Conservation (phyloP, 2,329 filamentous ascomycete species). For the Elsinoe fawcettii region DNA sequence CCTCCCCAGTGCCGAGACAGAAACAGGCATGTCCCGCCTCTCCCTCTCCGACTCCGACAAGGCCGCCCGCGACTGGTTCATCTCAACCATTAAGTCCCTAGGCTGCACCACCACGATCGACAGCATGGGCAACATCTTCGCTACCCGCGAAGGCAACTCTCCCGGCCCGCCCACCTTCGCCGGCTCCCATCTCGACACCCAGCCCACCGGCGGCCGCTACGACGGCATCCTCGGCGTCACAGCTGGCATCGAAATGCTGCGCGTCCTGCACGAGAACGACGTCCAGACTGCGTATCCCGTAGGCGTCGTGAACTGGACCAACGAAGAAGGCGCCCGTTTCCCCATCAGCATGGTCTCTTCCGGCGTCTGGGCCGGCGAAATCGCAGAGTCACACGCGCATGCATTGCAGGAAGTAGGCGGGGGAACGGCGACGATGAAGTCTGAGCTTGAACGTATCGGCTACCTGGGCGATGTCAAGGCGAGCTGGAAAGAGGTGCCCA, state of each 20-base stretch:
- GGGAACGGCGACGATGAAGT: slow-evolving; percentile 54
- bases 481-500: slow-evolving; percentile 52
- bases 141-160: slow-evolving; percentile 55
- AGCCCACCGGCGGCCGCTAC: slow-evolving; percentile 57
- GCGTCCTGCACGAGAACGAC: slow-evolving; percentile 57
- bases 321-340: slow-evolving; percentile 76
- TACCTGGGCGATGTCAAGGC: slow-evolving; percentile 56
- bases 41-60: slow-evolving; percentile 65
- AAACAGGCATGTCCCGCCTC: slow-evolving; percentile 71
- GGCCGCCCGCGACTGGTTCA: slow-evolving; percentile 67
- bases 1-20: slow-evolving; percentile 41
- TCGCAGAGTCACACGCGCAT: slow-evolving; percentile 56
- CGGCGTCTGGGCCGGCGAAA: slow-evolving; percentile 67
- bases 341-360: slow-evolving; percentile 67
- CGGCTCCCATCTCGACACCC: slow-evolving; percentile 56
- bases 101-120: slow-evolving; percentile 64
- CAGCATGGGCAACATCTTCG: slow-evolving; percentile 75
- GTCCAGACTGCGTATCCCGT: slow-evolving; percentile 63
- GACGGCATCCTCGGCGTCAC: slow-evolving; percentile 70
- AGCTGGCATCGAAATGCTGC: slow-evolving; percentile 65
- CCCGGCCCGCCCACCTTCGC: slow-evolving; percentile 58
- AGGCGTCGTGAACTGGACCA: slow-evolving; percentile 72
- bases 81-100: slow-evolving; percentile 52
- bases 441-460: slow-evolving; percentile 62
- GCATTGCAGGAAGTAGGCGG: slow-evolving; percentile 55